Percentiles rank a stretch among this genome's conserved stretches.
These are phyloP conservation scores for Penicillium flavigenum DNA, from an alignment of 495 filamentous ascomycete species.

Conservation along the genomic window DNA sequence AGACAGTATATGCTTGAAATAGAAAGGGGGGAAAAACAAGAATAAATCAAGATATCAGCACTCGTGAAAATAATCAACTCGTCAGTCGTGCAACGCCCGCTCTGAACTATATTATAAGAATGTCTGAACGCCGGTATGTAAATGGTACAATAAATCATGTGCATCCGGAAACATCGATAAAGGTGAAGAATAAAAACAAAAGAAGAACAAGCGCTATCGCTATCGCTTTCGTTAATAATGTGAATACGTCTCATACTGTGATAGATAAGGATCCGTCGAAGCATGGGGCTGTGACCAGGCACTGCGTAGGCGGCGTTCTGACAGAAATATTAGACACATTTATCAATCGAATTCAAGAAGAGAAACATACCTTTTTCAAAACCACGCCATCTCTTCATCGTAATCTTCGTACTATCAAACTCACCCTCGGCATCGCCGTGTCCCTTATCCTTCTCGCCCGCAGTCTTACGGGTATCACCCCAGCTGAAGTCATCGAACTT, in stretches of 20 bases:
- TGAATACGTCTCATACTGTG: constrained; percentile 34
- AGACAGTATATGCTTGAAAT: not conserved
- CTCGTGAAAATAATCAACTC: constrained; percentile 13
- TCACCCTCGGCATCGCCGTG: constrained; percentile 89
- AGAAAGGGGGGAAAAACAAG: not conserved
- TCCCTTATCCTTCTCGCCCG: constrained; percentile 81
- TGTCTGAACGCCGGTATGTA: constrained; percentile 23
- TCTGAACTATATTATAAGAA: constrained; percentile 12
- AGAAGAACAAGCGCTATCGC: constrained; percentile 6
- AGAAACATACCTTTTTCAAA: constrained; percentile 73
- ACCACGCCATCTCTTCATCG: constrained; percentile 97
- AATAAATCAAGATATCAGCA: constrained; percentile 4
- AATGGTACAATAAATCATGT: constrained; percentile 26
- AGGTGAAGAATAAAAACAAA: constrained; percentile 4
- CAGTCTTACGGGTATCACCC: constrained; percentile 97
- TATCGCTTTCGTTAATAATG: constrained; percentile 30
- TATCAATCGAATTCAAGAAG: not conserved
- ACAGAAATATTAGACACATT: constrained; percentile 5
- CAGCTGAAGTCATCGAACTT: constrained; percentile 99
- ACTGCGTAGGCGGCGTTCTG: constrained; percentile 30
- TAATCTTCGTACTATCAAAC: constrained; percentile 97
- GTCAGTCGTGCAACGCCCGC: constrained; percentile 15
- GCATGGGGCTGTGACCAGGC: constrained; percentile 22
- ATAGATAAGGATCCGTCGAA: constrained; percentile 21
- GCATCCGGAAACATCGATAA: not conserved